Evolutionary conservation across 2,329 filamentous ascomycete genomes (phyloP).

Genomic region (Penicillium sp.): DNA sequence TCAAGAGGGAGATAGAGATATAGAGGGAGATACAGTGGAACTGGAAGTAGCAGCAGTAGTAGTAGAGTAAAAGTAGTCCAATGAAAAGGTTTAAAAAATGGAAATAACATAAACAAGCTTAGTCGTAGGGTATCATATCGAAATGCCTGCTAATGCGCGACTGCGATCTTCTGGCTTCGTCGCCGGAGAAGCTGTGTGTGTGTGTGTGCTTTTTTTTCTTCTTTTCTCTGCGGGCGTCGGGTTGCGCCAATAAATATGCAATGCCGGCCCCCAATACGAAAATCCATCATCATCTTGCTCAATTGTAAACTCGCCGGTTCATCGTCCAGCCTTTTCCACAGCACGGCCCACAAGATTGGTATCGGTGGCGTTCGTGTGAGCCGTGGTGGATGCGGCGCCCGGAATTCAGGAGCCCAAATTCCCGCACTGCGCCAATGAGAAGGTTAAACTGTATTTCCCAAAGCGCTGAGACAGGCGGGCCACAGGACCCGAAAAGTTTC

Average conservation of each 20-base stretch:
- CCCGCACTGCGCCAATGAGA: neutral
- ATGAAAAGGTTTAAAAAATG: constrained; percentile 21
- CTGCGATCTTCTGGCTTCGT: constrained; percentile 41
- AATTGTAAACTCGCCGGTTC: constrained; percentile 5
- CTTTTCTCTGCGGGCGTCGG: constrained; percentile 21
- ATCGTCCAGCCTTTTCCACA: neutral
- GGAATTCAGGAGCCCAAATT: neutral
- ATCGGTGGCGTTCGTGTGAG: constrained; percentile 1
- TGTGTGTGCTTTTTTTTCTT: constrained; percentile 19
- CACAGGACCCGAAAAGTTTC: neutral
- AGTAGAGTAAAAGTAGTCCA: constrained; percentile 10
- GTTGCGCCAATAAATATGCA: constrained; percentile 27
- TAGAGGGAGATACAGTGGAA: neutral
- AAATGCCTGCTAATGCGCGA: constrained; percentile 51
- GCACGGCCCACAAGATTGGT: neutral
- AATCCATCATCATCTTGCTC: neutral
- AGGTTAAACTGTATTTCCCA: neutral
- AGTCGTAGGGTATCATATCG: constrained; percentile 52
- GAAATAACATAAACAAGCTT: constrained; percentile 39
- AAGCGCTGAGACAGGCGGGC: neutral
- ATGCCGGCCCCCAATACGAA: constrained; percentile 12
- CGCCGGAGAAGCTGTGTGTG: constrained; percentile 18
- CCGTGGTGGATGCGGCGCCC: neutral
- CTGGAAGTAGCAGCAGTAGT: constrained; percentile 16
- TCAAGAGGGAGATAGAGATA: neutral